Conservation (phyloP, 2,329 filamentous ascomycete genomes). For the Talaromyces sp. region DNA sequence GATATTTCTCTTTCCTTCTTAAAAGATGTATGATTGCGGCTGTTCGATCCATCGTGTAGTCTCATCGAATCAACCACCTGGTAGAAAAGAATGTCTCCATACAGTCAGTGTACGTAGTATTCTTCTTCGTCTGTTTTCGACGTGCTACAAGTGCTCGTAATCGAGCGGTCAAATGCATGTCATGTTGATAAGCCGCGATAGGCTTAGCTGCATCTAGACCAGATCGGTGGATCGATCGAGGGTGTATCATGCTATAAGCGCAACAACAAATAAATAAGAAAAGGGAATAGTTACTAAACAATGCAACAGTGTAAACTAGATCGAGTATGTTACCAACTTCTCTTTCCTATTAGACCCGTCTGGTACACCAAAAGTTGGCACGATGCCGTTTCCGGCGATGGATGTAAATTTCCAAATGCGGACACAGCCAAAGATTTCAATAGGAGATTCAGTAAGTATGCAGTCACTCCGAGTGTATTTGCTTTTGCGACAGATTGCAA, state of each 20-base stretch:
- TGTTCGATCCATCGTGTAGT: neutral
- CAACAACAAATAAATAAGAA: neutral
- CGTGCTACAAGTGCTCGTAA: neutral
- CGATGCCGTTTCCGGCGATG: conserved; percentile 15
- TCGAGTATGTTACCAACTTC: neutral
- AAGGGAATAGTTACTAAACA: neutral
- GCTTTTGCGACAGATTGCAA: neutral
- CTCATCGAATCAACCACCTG: neutral
- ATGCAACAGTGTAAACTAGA: neutral
- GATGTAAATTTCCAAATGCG: conserved; percentile 8
- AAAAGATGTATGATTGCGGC: neutral
- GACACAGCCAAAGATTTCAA: neutral
- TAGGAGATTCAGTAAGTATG: neutral
- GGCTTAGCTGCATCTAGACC: neutral
- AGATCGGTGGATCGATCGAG: neutral
- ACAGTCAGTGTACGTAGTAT: neutral
- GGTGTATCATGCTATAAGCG: neutral
- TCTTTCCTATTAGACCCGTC: neutral
- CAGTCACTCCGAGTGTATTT: neutral
- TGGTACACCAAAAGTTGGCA: neutral
- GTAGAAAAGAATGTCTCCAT: neutral
- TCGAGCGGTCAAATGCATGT: conserved; percentile 7
- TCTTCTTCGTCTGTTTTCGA: neutral
- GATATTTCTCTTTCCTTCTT: neutral
- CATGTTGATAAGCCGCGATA: conserved; percentile 1